Base-by-base conservation (phyloP, 208 protist species). In the Leishmania lainsoni region DNA sequence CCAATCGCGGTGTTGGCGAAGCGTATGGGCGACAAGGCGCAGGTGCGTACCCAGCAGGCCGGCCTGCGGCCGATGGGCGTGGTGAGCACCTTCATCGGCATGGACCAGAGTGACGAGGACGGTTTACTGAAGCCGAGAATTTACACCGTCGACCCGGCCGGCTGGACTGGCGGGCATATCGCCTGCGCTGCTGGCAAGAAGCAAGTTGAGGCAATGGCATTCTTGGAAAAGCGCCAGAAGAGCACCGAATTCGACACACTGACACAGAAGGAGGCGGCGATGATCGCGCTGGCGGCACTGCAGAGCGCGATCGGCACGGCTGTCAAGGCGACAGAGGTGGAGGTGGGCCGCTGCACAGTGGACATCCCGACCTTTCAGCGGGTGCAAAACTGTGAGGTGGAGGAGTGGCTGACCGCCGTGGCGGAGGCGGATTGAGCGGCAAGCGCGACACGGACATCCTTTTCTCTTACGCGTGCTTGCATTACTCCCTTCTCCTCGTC, bases 1-100 rank as follows among this genome's bases (percentile, higher is more conserved):
- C 98, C 99, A n/a, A 89, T 99, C 63, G 92, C 92, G 78, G 90
- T 97, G 39, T 80, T 99, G 20, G 99, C 99, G 48, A 99, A 99
- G 90, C 94, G 97, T 16, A 89, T 99, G 71, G 99, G 98, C 14
- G 98, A 99, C 88, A 90, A 98, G 81, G 93, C 96, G 32, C 99
- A 99, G 92, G 89, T 99, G 69, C 99, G 97, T 83, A 99, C 99
- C 20, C 99, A 99, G 91, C 96, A 99, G 73, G 98, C 98, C n/a
- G 98, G 94, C 39, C 90, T 99, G 78, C 95, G 98, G 48, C 95
- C 98, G 56, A 95, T 99, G 88, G 98, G 98, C 54, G 96, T 99
- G 35, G 84, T 95, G 29, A 93, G 96, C 80, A 99, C 98, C 29
- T 86, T 99, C 63, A 93, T 98, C 82, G 96, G 96, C 61, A 95